Conservation (phyloP, 805 yeast species). For the Ogataea neopini region DNA sequence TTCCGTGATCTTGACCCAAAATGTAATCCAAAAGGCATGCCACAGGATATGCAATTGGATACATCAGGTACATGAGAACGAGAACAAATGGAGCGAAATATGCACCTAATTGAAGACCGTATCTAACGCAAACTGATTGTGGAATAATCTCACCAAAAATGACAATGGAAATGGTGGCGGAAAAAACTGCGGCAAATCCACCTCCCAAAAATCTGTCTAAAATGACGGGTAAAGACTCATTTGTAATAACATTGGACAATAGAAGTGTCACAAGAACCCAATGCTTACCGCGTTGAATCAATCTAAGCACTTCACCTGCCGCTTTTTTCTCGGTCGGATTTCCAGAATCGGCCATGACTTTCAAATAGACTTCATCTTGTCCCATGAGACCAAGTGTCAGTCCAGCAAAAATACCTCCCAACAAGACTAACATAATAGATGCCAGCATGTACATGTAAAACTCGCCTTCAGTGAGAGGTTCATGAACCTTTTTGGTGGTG, state of each 20-base stretch:
- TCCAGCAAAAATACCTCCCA: constrained; percentile 93
- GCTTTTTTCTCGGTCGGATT: constrained; percentile 61
- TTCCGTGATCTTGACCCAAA: constrained; percentile 95
- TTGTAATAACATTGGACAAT: constrained; percentile 85
- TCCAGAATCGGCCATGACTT: constrained; percentile 91
- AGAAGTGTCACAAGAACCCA: constrained; percentile 93
- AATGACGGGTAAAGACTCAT: constrained; percentile 92
- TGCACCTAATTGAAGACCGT: constrained; percentile 90
- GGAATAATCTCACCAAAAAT: constrained; percentile 97
- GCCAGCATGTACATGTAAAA: constrained; percentile 51
- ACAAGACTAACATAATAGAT: constrained; percentile 61
- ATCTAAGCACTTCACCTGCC: constrained; percentile 68
- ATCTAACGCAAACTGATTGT: constrained; percentile 88
- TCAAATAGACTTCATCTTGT: constrained; percentile 92
- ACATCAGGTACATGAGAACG: constrained; percentile 81
- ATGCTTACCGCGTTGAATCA: constrained; percentile 85
- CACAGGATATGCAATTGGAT: constrained; percentile 90
- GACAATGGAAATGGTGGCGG: constrained; percentile 91
- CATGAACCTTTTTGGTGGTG: constrained; percentile 12
- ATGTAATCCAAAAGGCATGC: constrained; percentile 77
- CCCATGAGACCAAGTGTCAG: constrained; percentile 97
- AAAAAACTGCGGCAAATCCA: constrained; percentile 94
- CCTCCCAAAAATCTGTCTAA: constrained; percentile 93
- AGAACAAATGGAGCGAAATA: constrained; percentile 87
- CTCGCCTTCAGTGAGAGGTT: constrained; percentile 33